Evolutionary conservation across 495 filamentous ascomycete species (phyloP).

Genomic region (Daldinia bambusicola): DNA sequence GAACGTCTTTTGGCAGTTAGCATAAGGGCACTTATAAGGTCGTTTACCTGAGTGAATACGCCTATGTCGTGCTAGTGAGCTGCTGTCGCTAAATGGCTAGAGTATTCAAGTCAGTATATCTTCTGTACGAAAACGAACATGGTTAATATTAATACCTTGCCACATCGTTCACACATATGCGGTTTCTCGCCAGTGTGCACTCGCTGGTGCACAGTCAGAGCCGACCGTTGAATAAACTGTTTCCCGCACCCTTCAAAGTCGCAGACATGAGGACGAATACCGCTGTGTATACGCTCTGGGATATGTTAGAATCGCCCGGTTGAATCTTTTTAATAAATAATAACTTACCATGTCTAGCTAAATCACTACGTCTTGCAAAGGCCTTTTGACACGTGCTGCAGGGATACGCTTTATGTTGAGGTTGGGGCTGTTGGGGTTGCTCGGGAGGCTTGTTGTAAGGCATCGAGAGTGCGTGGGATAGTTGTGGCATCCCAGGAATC

Average conservation of each 20-base stretch:
- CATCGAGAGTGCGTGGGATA: constrained; percentile 51
- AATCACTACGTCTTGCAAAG: constrained; percentile 93
- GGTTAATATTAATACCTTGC: constrained; percentile 78
- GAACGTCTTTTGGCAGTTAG: constrained; percentile 98
- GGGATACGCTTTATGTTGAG: constrained; percentile 78
- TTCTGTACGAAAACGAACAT: constrained; percentile 35
- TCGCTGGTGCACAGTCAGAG: constrained; percentile 91
- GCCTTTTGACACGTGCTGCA: constrained; percentile 91
- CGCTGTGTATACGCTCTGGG: constrained; percentile 93
- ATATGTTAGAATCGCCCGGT: constrained; percentile 42
- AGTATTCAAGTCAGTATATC: constrained; percentile 20
- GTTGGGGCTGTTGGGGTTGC: constrained; percentile 47
- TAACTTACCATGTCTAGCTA: constrained; percentile 89
- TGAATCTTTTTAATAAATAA: background rate
- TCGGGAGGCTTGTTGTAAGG: constrained; percentile 48
- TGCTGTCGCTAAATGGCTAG: constrained; percentile 98
- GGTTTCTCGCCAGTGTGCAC: constrained; percentile 99
- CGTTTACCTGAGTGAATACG: constrained; percentile 96
- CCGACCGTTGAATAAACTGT: constrained; percentile 98
- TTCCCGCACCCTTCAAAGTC: constrained; percentile 90
- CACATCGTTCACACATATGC: constrained; percentile 96
- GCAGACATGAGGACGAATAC: constrained; percentile 90
- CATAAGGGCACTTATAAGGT: constrained; percentile 97
- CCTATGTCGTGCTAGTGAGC: constrained; percentile 91
- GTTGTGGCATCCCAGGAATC: constrained; percentile 46